Evolutionary conservation across 306 rosid genomes (phyloP), one percentile per base, ranked within the genome.

Genomic region (Sesbania bispinosa): DNA sequence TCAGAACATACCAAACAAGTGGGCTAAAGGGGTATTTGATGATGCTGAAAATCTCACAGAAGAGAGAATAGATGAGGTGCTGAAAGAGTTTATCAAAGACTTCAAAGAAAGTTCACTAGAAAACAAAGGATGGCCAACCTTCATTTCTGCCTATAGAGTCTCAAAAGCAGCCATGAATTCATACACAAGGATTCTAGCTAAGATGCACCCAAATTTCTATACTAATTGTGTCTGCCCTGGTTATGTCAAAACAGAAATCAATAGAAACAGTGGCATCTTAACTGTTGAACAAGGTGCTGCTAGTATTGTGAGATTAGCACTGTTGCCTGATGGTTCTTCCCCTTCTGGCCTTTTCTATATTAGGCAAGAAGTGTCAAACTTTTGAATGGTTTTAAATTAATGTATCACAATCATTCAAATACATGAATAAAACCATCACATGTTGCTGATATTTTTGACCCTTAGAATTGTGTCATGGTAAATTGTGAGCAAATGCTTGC

Each of bases 141-240:
- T 10, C 0, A 0, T 20, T 2, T 29, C 69, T 41, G 79, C 84
- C 7, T 67, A 83, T 58, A 6, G 1, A 8, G 53, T 79, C 27
- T 83, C 86, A 19, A 83, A 83, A 79, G 84, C 69, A 36, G 73
- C 79, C 6, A 0, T 83, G 71, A 79, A 23, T 59, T 53, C 81
- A 14, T 83, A 83, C 46, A 79, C 86, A 15, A 82, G 83, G 47
- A 62, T 82, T 82, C 29, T 68, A 0, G 82, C 85, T 3, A 73
- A 27, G 71, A 73, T 74, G 74, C 30, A 61, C 6, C 66, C 29
- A 5, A 67, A 21, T 0, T 23, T 77, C 2, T 77, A 74, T 52
- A 46, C 64, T 36, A 82, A 78, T 50, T 6, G 71, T 24, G 66
- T 82, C 3, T 82, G 75, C 24, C 79, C 86, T 50, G 86, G 86